Evolutionary conservation across 2,329 filamentous ascomycete genomes (phyloP).

Genomic region (Pseudogymnoascus pannorum): DNA sequence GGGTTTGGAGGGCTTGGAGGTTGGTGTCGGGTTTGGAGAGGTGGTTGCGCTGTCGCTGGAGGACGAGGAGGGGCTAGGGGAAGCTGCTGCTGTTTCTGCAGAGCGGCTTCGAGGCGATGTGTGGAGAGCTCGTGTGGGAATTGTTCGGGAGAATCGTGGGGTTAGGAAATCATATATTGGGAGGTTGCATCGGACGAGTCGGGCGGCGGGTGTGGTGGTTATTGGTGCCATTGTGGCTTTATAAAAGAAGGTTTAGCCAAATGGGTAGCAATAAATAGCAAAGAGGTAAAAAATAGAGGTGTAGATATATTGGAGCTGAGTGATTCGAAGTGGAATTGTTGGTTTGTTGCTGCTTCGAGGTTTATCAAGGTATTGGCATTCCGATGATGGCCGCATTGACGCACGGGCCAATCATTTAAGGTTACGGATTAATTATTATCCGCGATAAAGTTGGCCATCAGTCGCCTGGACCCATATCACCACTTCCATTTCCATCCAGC

Average conservation of each 20-base stretch:
- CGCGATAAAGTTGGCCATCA: neutral
- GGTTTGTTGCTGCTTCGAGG: neutral
- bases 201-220: slow-evolving; percentile 13
- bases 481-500: neutral
- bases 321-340: neutral
- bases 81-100: slow-evolving; percentile 13
- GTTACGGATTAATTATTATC: neutral
- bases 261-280: neutral
- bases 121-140: slow-evolving; percentile 9
- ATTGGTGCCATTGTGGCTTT: slow-evolving; percentile 1
- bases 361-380: neutral
- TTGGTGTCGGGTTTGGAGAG: slow-evolving; percentile 28
- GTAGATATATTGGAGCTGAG: neutral
- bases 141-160: slow-evolving; percentile 26
- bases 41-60: slow-evolving; percentile 21
- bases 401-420: neutral
- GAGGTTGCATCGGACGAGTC: slow-evolving; percentile 13
- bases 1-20: slow-evolving; percentile 31
- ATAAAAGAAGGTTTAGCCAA: neutral
- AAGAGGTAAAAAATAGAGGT: neutral
- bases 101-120: neutral
- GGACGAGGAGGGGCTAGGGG: slow-evolving; percentile 19
- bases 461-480: neutral
- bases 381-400: neutral
- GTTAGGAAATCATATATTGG: slow-evolving; percentile 34